phyloP scores from a whole-genome alignment of 2,329 filamentous ascomycete genomes.

The Trichoderma atroviride region DNA sequence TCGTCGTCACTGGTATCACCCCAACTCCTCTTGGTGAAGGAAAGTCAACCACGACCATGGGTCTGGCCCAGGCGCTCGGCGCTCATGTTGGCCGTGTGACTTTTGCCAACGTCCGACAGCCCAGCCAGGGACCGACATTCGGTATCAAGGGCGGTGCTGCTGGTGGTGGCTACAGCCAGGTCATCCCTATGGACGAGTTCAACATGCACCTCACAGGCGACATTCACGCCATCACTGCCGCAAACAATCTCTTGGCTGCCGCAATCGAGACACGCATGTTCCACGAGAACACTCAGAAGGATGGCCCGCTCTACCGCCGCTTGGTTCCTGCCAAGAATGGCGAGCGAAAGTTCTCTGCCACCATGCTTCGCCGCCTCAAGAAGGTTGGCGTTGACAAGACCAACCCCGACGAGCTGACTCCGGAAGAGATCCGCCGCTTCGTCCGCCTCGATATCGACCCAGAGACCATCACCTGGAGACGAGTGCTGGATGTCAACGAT shows the following conservation, averaged over 20 bases:
- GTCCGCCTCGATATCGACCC: conserved; percentile 96
- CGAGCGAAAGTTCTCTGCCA: conserved; percentile 79
- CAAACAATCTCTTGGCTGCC: conserved; percentile 94
- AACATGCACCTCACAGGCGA: conserved; percentile 97
- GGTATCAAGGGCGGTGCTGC: conserved; percentile 98
- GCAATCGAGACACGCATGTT: conserved; percentile 98
- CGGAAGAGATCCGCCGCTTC: conserved; percentile 85
- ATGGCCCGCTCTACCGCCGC: conserved; percentile 82
- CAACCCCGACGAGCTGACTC: conserved; percentile 84
- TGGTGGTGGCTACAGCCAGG: conserved; percentile 96
- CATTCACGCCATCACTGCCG: conserved; percentile 94
- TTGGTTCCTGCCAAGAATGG: conserved; percentile 90
- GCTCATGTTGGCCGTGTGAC: conserved; percentile 84
- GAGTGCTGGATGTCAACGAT: conserved; percentile 96
- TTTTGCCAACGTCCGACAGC: conserved; percentile 96
- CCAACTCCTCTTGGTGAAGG: conserved; percentile 96
- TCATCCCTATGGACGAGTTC: conserved; percentile 99
- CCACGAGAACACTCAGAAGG: conserved; percentile 94
- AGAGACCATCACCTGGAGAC: conserved; percentile 94
- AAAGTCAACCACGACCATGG: conserved; percentile 97
- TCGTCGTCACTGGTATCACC: conserved; percentile 93
- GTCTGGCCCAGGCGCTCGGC: conserved; percentile 87
- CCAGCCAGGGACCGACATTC: conserved; percentile 95
- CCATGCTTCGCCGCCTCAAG: conserved; percentile 92
- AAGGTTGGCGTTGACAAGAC: conserved; percentile 97